Conservation (phyloP, 1,284 basidiomycete genomes). For the Tranzscheliella williamsii region DNA sequence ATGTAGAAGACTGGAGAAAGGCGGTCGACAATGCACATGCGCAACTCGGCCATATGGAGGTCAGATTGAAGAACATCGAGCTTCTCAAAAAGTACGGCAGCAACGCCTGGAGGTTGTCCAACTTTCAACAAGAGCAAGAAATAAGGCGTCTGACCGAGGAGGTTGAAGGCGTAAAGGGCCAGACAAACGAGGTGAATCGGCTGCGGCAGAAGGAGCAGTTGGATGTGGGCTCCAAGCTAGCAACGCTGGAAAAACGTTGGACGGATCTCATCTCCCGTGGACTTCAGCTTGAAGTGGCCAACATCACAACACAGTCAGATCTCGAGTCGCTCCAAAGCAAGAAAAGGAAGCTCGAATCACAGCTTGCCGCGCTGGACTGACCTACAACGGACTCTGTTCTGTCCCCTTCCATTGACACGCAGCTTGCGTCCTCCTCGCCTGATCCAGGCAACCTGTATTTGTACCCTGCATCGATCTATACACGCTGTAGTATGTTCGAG, state of each 20-base stretch:
- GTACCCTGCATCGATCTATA: constrained; percentile 2
- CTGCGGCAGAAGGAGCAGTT: constrained; percentile 65
- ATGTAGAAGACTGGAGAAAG: constrained; percentile 76
- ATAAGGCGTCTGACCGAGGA: constrained; percentile 12
- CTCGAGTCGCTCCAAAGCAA: constrained; percentile 60
- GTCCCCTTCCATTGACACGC: background rate
- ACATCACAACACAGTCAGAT: constrained; percentile 77
- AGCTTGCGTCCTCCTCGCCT: no score
- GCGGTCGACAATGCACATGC: constrained; percentile 79
- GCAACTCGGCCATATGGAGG: constrained; percentile 85
- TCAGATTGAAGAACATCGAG: constrained; percentile 81
- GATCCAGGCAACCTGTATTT: no score
- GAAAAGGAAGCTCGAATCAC: constrained; percentile 14
- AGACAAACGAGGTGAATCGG: constrained; percentile 45
- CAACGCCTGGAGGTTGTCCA: constrained; percentile 43
- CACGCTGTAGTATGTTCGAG: no score
- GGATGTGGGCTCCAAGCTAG: constrained; percentile 74
- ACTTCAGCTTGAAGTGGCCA: constrained; percentile 89
- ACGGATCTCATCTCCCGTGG: constrained; percentile 83
- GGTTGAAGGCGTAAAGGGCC: constrained; percentile 9
- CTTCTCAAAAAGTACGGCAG: constrained; percentile 80
- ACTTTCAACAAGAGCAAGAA: constrained; percentile 49
- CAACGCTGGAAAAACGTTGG: constrained; percentile 80
- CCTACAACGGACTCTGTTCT: background rate
- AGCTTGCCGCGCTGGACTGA: constrained; percentile 13